A percentile compares a stretch with the other conserved stretches of the same genome.
Conservation (phyloP, 257 asterid species). For the Solanum piurae region DNA sequence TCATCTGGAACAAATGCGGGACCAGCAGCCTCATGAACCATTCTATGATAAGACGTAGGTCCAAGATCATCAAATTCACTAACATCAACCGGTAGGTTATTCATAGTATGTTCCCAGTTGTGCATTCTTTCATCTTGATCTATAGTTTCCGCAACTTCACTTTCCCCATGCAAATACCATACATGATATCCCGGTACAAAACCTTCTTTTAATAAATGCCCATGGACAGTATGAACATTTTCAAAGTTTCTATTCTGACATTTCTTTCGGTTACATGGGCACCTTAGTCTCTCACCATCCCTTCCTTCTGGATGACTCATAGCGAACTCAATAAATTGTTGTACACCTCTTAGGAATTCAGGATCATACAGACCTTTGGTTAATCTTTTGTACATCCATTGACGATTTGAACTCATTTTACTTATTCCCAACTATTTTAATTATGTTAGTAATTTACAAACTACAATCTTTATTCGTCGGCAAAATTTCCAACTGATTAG, state of each 20-base stretch:
- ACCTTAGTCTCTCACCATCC: not conserved
- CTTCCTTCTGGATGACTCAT: not conserved
- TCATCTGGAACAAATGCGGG: not conserved
- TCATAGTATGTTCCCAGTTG: not conserved
- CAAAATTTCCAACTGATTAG: no score
- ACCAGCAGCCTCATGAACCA: not conserved
- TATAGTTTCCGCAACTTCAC: not conserved
- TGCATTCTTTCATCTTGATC: not conserved
- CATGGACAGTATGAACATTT: not conserved
- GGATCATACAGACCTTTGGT: not conserved
- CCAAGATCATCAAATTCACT: not conserved
- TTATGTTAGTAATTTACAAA: no score
- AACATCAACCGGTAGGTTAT: not conserved
- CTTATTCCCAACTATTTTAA: no score
- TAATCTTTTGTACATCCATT: not conserved
- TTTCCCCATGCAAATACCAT: not conserved
- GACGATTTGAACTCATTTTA: not conserved
- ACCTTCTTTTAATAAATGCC: not conserved
- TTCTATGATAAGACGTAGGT: not conserved
- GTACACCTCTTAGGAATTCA: not conserved
- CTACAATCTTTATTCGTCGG: no score
- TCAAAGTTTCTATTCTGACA: not conserved
- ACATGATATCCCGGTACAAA: not conserved
- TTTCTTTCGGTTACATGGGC: not conserved
- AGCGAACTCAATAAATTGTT: not conserved